These are phyloP conservation scores for Colletotrichum sp. DNA, from an alignment of 2,329 filamentous ascomycete species.

Conservation along the genomic window DNA sequence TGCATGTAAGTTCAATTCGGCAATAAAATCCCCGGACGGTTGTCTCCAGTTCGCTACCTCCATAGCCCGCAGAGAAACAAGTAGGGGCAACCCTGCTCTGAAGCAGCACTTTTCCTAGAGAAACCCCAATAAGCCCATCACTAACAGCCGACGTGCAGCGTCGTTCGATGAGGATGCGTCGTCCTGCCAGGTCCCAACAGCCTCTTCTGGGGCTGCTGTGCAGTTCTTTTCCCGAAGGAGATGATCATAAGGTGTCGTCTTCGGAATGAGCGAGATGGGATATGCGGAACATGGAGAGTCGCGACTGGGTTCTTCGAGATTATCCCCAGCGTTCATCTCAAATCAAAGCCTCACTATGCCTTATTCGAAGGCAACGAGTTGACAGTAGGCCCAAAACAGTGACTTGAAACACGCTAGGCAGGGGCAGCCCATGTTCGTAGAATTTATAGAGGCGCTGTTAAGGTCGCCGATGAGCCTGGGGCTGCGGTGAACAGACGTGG, in stretches of 20 bases:
- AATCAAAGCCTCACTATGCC: slow-evolving; percentile 22
- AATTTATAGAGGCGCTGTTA: slow-evolving; percentile 13
- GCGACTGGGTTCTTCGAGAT: slow-evolving; percentile 21
- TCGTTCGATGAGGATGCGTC: slow-evolving; percentile 14
- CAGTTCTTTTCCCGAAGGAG: slow-evolving; percentile 17
- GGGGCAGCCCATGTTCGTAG: slow-evolving; percentile 4
- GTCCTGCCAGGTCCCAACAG: background rate
- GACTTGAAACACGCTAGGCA: slow-evolving; percentile 25
- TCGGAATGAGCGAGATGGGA: slow-evolving; percentile 23
- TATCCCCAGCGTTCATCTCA: slow-evolving; percentile 24
- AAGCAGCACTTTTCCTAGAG: background rate
- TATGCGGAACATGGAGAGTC: slow-evolving; percentile 21
- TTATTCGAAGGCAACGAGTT: background rate
- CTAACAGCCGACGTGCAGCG: background rate
- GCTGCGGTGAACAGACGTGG: slow-evolving; percentile 6
- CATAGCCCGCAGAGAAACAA: background rate
- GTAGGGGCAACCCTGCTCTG: slow-evolving; percentile 3
- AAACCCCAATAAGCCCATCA: background rate
- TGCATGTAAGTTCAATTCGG: background rate
- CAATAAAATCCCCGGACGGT: slow-evolving; percentile 15
- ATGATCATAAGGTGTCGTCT: slow-evolving; percentile 16
- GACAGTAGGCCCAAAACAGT: slow-evolving; percentile 15
- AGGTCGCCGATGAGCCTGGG: slow-evolving; percentile 21
- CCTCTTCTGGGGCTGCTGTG: slow-evolving; percentile 4
- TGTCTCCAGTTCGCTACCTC: slow-evolving; percentile 4